These are phyloP conservation scores for Delitschia confertaspora DNA, from an alignment of 495 filamentous ascomycete species.

Conservation along the genomic window DNA sequence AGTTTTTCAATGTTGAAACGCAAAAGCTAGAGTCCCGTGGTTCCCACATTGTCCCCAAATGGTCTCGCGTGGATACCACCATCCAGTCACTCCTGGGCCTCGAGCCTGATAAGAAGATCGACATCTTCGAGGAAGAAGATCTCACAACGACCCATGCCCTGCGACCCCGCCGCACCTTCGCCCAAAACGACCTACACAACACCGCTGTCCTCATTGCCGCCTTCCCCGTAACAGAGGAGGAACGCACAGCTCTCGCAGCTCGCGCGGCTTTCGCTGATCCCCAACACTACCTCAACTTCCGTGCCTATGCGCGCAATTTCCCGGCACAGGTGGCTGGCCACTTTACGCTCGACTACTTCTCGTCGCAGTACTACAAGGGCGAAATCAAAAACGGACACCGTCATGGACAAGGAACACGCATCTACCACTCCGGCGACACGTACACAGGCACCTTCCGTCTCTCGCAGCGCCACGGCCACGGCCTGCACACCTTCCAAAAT, in stretches of 20 bases:
- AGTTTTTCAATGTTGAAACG: conserved; percentile 26
- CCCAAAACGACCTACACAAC: conserved; percentile 25
- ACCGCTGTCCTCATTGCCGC: conserved; percentile 25
- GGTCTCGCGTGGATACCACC: conserved; percentile 19
- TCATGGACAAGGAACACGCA: conserved; percentile 42
- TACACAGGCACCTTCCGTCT: conserved; percentile 50
- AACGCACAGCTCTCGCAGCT: conserved; percentile 14
- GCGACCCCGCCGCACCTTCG: conserved; percentile 21
- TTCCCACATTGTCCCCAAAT: conserved; percentile 21
- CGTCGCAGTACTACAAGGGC: conserved; percentile 32
- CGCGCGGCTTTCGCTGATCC: conserved; percentile 21
- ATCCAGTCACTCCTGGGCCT: conserved; percentile 17
- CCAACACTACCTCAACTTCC: conserved; percentile 22
- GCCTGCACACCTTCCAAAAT: conserved; percentile 51
- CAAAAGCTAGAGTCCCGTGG: conserved; percentile 25
- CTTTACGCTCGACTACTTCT: conserved; percentile 31
- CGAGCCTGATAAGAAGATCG: conserved; percentile 15
- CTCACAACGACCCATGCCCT: conserved; percentile 16
- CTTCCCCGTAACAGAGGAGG: conserved; percentile 18
- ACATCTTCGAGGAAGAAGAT: conserved; percentile 28
- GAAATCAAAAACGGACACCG: conserved; percentile 22
- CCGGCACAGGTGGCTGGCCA: conserved; percentile 19
- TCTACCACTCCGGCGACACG: conserved; percentile 45
- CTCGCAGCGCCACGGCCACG: conserved; percentile 43
- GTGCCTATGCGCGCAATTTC: conserved; percentile 24